Evolutionary conservation across 2,329 filamentous ascomycete species (phyloP).

Genomic region (Penicillium italicum): DNA sequence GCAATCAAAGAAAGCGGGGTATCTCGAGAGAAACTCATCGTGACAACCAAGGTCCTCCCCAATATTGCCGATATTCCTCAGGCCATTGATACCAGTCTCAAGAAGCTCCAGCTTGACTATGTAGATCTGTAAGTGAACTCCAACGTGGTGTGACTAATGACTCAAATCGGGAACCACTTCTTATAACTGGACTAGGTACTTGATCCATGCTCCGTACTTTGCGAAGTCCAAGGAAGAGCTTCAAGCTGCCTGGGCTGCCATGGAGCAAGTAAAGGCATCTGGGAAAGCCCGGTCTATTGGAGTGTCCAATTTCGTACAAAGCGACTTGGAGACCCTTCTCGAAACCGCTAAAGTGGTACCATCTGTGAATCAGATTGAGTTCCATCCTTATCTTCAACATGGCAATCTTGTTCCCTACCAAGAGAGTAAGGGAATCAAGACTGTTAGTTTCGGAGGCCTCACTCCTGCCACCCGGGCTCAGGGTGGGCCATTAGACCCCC

Average conservation of each 20-base stretch:
- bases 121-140: conserved; percentile 55
- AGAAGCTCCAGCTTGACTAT: conserved; percentile 59
- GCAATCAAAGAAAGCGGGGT: conserved; percentile 49
- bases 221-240: conserved; percentile 52
- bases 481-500: conserved; percentile 54
- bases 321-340: conserved; percentile 53
- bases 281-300: conserved; percentile 61
- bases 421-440: conserved; percentile 40
- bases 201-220: conserved; percentile 62
- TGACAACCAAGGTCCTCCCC: conserved; percentile 56
- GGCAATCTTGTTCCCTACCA: conserved; percentile 41
- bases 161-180: background rate
- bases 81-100: conserved; percentile 54
- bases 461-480: conserved; percentile 53
- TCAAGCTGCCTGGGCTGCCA: conserved; percentile 56
- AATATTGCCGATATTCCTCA: conserved; percentile 54
- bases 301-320: conserved; percentile 58
- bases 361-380: conserved; percentile 36
- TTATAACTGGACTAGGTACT: conserved; percentile 43
- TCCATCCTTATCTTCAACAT: conserved; percentile 48
- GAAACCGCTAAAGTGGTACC: conserved; percentile 43
- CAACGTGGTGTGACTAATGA: background rate
- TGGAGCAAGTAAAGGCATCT: conserved; percentile 56
- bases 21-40: conserved; percentile 47
- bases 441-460: conserved; percentile 42